Evolutionary conservation across 257 asterid genomes (phyloP), one percentile per base, ranked within the genome.

Genomic region (Penstemon newberryi): DNA sequence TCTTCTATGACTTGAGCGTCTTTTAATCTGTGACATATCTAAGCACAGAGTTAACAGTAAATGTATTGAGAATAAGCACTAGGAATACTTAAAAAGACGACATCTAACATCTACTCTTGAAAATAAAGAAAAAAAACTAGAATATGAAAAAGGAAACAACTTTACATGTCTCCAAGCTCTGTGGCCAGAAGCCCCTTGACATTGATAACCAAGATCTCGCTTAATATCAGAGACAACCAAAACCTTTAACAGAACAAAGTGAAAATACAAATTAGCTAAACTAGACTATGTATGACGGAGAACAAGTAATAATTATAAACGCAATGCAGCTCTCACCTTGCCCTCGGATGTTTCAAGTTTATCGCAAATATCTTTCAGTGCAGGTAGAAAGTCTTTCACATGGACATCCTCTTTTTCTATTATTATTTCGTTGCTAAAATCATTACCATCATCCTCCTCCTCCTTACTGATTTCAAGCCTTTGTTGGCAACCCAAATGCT

Each of bases 151-250:
- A 42, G 18, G 59, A 40, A 38, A 60, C 11, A 54, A 68, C 37
- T 53, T 69, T 73, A 92, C 98, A 79, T 70, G 77, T 85, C 98
- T 88, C 98, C 98, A 93, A 72, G 83, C 77, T 84, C 87, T 83
- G 69, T 93, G 97, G 74, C 97, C 97, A 55, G 63, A 8, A 33
- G 60, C 10, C 76, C 81, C 84, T 70, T 77, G 33, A 25, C 33
- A 25, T 25, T 25, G 87, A 80, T 93, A 93, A 73, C 91, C 96
- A 69, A 93, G 97, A 71, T 84, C 95, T 40, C 65, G 79, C 82
- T 90, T 93, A 55, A 93, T 75, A 82, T 90, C 98, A 19, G 96
- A 83, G 68, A 88, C 87, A 73, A 87, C 89, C 78, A 88, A 84
- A 83, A 90, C 98, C 98, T 92, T 83, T 63, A 55, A 55, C 69